These are phyloP conservation scores for Paramecium pentaurelia DNA, from an alignment of 73 alveolate genomes.

Conservation along the genomic window DNA sequence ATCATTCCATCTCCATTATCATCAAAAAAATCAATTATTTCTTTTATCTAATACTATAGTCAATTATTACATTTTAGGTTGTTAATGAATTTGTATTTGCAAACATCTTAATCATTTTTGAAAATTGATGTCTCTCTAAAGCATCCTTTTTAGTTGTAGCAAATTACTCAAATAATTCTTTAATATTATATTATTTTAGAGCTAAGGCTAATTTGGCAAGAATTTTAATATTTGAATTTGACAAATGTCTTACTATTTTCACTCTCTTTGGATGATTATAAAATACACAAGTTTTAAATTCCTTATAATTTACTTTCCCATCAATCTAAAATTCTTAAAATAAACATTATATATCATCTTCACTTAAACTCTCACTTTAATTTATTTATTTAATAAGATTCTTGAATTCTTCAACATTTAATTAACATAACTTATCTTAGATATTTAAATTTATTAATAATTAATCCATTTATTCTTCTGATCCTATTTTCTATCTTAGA, in stretches of 20 bases:
- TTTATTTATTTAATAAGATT: not conserved
- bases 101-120: slow-evolving; percentile 26
- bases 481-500: slow-evolving; percentile 22
- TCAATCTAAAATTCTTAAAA: not conserved
- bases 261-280: not conserved
- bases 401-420: slow-evolving; percentile 7
- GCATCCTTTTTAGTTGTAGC: slow-evolving; percentile 34
- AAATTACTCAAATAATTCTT: slow-evolving; percentile 5
- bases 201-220: not conserved
- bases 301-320: not conserved
- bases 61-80: not conserved
- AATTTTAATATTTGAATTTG: slow-evolving; percentile 13
- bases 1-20: slow-evolving; percentile 49
- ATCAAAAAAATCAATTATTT: not conserved
- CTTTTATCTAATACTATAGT: not conserved
- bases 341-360: not conserved
- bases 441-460: not conserved
- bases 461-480: not conserved
- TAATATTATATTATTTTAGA: not conserved
- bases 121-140: slow-evolving; percentile 7
- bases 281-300: not conserved
- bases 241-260: not conserved
- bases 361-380: not conserved
- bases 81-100: slow-evolving; percentile 1
- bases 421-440: not conserved